These are phyloP conservation scores for Deinandra increscens DNA, from an alignment of 129 eudicot genomes.

Conservation along the genomic window DNA sequence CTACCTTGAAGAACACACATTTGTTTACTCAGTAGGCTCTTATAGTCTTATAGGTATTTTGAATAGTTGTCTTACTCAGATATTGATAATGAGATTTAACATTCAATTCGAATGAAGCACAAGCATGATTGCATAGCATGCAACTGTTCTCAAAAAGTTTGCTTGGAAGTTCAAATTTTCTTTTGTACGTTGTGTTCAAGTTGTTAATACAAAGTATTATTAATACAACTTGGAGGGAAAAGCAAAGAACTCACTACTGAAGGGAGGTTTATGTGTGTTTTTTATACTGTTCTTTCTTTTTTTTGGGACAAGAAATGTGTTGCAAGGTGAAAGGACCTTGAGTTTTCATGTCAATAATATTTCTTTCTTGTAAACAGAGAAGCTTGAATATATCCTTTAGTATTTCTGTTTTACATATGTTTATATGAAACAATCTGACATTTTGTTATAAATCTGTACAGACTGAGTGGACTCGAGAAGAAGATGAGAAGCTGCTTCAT, in stretches of 20 bases:
- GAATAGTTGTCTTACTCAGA: background rate
- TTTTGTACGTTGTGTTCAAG: background rate
- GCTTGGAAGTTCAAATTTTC: background rate
- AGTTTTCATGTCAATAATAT: background rate
- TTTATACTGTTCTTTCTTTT: background rate
- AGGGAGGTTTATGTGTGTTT: background rate
- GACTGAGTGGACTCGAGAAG: constrained; percentile 99
- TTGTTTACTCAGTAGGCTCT: background rate
- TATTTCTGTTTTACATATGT: background rate
- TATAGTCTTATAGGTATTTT: background rate
- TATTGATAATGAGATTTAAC: background rate
- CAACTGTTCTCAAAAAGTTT: background rate
- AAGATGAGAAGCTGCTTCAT: constrained; percentile 93
- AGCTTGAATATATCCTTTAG: background rate
- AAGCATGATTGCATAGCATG: background rate
- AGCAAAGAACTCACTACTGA: background rate
- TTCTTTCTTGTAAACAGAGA: background rate
- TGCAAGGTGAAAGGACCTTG: background rate
- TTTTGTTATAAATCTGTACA: constrained; percentile 23
- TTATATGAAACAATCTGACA: background rate
- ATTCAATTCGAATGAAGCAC: background rate
- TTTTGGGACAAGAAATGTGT: background rate
- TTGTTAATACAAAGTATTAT: background rate
- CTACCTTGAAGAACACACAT: background rate
- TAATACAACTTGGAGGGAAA: background rate